Evolutionary conservation across 257 asterid genomes (phyloP).

Genomic region (Solanum dulcamara): DNA sequence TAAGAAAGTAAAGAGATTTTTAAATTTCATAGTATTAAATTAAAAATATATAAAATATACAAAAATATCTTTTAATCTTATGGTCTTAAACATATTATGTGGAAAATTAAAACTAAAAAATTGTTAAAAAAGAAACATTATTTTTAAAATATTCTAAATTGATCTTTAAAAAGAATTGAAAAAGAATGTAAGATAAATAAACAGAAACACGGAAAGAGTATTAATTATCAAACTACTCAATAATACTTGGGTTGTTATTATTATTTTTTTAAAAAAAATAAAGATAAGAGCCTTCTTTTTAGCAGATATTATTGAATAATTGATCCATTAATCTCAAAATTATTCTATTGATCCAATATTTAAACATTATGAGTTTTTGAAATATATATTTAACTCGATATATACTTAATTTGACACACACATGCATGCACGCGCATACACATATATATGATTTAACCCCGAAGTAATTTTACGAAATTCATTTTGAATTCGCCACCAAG

Average conservation of each 20-base stretch:
- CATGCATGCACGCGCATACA: too few species aligned
- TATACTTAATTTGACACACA: neutral
- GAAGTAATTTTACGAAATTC: neutral
- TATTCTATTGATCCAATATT: neutral
- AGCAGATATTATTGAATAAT: neutral
- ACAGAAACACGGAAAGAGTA: neutral
- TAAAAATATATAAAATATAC: rapidly evolving
- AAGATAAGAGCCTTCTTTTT: neutral
- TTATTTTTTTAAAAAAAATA: rapidly evolving
- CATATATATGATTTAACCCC: neutral
- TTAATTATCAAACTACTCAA: neutral
- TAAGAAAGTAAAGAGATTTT: neutral
- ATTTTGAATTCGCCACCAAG: neutral
- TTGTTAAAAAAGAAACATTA: neutral
- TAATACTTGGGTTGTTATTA: neutral
- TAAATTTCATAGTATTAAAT: too few species aligned
- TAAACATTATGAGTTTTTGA: neutral
- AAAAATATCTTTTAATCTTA: neutral
- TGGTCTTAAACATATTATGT: neutral
- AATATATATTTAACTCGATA: neutral
- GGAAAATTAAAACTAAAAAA: rapidly evolving
- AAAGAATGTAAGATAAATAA: too few species aligned
- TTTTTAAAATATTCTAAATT: too few species aligned
- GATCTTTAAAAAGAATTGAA: too few species aligned
- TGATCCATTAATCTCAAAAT: neutral